Evolutionary conservation across 805 yeast species (phyloP).

Genomic region (Ogataea populi-albae): DNA sequence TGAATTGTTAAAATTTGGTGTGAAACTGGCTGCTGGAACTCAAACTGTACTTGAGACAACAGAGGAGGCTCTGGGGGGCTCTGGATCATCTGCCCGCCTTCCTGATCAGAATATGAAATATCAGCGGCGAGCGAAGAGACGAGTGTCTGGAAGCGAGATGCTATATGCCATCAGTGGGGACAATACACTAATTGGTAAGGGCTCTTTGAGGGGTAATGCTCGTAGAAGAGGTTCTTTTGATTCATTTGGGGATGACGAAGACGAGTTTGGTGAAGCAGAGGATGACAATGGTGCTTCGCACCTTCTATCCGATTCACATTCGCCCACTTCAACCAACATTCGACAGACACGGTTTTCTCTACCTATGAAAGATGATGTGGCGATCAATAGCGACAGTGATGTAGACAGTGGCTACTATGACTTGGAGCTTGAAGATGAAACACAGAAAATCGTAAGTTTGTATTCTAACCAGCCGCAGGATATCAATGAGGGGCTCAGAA

Average conservation of each 20-base stretch:
- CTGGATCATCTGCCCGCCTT: conserved; percentile 49
- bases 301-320: neutral
- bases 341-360: conserved; percentile 10
- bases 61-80: conserved; percentile 76
- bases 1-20: conserved; percentile 78
- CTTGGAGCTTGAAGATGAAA: conserved; percentile 30
- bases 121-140: conserved; percentile 7
- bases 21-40: conserved; percentile 82
- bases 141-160: conserved; percentile 11
- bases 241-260: conserved; percentile 29
- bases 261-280: conserved; percentile 24
- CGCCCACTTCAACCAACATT: neutral
- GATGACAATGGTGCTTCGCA: conserved; percentile 24
- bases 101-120: conserved; percentile 12
- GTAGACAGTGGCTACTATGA: conserved; percentile 26
- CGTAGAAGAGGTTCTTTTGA: conserved; percentile 25
- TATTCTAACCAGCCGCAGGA: conserved; percentile 83
- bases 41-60: conserved; percentile 77
- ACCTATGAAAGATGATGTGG: conserved; percentile 14
- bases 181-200: conserved; percentile 11
- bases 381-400: conserved; percentile 25
- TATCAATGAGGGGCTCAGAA: conserved; percentile 65
- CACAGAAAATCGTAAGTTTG: conserved; percentile 54
- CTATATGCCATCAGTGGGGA: conserved; percentile 10
- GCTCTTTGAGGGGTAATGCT: conserved; percentile 12